These are phyloP conservation scores for Panellus pusillus DNA, from an alignment of 768 basidiomycete species.

Conservation along the genomic window DNA sequence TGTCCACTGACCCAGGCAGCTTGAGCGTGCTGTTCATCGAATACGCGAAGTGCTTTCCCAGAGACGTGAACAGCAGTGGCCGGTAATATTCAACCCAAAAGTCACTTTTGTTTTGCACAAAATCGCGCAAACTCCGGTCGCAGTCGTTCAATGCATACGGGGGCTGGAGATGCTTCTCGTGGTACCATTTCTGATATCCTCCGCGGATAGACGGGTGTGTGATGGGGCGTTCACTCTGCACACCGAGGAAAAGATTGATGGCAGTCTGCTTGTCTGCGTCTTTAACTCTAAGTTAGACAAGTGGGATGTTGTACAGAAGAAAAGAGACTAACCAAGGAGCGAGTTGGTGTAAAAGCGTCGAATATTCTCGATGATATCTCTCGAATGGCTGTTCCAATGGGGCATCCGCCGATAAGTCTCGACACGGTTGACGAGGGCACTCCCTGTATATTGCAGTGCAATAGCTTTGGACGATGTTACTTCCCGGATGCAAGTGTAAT, in stretches of 20 bases:
- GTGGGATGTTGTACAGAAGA: conserved; percentile 1
- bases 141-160: conserved; percentile 71
- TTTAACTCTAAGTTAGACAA: conserved; percentile 27
- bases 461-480: conserved; percentile 54
- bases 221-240: conserved; percentile 56
- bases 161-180: conserved; percentile 64
- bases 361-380: conserved; percentile 95
- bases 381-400: conserved; percentile 96
- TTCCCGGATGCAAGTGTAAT: background rate
- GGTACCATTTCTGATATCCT: conserved; percentile 86
- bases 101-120: conserved; percentile 61
- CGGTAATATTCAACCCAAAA: conserved; percentile 92
- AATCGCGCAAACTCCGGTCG: conserved; percentile 56
- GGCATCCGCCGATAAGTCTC: conserved; percentile 95
- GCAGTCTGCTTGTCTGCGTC: conserved; percentile 97
- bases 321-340: conserved; percentile 61
- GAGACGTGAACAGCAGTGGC: conserved; percentile 77
- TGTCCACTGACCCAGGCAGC: conserved; percentile 64
- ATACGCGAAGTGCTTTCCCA: conserved; percentile 88
- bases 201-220: conserved; percentile 54
- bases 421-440: conserved; percentile 92
- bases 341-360: conserved; percentile 95
- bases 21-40: conserved; percentile 90
- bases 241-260: conserved; percentile 95
- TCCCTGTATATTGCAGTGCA: conserved; percentile 95